Conservation (phyloP, 129 eudicot species). For the Arctium minus region DNA sequence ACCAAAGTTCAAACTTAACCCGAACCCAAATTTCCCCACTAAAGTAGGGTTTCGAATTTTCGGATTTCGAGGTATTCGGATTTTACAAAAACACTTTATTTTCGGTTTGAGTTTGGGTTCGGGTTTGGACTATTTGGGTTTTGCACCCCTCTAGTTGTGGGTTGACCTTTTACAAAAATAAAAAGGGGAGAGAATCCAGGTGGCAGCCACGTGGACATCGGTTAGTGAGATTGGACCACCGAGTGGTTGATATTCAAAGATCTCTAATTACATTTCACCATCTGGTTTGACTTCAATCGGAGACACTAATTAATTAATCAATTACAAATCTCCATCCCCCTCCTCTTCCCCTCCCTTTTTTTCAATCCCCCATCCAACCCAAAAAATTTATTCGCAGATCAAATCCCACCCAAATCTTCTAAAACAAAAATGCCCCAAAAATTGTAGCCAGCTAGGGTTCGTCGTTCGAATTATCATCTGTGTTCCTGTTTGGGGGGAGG, state of each 20-base stretch:
- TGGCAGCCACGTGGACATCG: constrained; percentile 9
- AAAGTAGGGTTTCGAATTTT: no score
- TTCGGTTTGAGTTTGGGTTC: no score
- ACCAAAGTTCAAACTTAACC: no score
- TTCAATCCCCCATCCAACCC: constrained; percentile 18
- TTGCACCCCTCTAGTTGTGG: not conserved
- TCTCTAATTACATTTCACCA: not conserved
- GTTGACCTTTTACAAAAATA: not conserved
- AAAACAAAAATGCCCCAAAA: constrained; percentile 1
- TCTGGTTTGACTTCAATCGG: not conserved
- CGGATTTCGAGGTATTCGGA: no score
- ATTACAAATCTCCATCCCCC: constrained; percentile 2
- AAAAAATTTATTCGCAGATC: not conserved
- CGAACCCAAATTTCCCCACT: no score
- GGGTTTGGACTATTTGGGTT: no score
- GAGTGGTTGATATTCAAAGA: constrained; percentile 27
- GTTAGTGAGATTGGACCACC: constrained; percentile 17
- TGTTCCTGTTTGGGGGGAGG: constrained; percentile 34
- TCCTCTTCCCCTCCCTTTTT: constrained; percentile 25
- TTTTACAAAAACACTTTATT: no score
- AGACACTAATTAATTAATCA: not conserved
- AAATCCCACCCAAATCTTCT: not conserved
- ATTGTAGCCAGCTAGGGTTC: not conserved
- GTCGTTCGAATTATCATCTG: not conserved
- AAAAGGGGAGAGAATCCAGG: not conserved